Evolutionary conservation across 1,284 basidiomycete species (phyloP).

Genomic region (Moniliella sp.): DNA sequence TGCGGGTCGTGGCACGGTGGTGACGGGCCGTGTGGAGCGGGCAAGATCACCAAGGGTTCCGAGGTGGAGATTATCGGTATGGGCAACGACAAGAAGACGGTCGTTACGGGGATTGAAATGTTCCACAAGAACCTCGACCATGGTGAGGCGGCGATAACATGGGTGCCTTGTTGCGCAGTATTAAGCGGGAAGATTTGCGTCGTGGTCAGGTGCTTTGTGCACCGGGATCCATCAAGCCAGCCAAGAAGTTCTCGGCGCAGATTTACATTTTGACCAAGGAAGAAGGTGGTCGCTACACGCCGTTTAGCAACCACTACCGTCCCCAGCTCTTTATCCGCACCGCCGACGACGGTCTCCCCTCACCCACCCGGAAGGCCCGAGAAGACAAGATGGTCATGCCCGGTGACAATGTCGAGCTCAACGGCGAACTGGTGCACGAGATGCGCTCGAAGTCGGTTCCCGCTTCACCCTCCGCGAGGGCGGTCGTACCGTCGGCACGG

Average conservation of each 20-base stretch:
- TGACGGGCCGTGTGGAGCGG: constrained; percentile 94
- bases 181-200: constrained; percentile 86
- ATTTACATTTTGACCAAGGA: constrained; percentile 58
- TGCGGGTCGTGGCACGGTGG: constrained; percentile 91
- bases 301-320: constrained; percentile 87
- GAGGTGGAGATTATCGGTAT: constrained; percentile 86
- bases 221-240: constrained; percentile 78
- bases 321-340: constrained; percentile 93
- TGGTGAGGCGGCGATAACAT: constrained; percentile 96
- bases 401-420: constrained; percentile 88
- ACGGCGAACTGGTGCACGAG: constrained; percentile 63
- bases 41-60: constrained; percentile 68
- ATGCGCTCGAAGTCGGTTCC: constrained; percentile 77
- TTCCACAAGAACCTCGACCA: constrained; percentile 99
- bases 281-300: constrained; percentile 90
- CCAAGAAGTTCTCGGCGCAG: constrained; percentile 55
- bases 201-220: constrained; percentile 77
- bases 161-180: constrained; percentile 84
- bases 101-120: constrained; percentile 92
- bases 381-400: constrained; percentile 64
- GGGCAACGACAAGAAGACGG: constrained; percentile 67
- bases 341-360: constrained; percentile 50
- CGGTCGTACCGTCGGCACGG: constrained; percentile 49
- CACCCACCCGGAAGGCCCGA: too few species aligned
- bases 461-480: constrained; percentile 96